Evolutionary conservation across 495 filamentous ascomycete genomes (phyloP).

Genomic region (Hyaloscypha finlandica): DNA sequence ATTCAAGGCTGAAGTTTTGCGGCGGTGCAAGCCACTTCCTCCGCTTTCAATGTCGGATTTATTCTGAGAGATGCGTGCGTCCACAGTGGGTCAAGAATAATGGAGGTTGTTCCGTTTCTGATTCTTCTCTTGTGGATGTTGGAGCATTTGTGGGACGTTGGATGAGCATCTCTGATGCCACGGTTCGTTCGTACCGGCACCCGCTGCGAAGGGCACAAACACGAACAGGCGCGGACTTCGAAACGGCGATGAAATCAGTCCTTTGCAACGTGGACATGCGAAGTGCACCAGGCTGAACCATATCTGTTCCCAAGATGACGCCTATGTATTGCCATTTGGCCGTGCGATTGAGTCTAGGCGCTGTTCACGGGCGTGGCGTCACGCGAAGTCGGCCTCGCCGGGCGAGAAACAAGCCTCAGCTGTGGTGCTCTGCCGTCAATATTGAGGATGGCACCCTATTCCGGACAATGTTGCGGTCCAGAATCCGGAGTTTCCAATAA

Average conservation of each 20-base stretch:
- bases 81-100: too few relatives aligned
- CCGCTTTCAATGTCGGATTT: too few relatives aligned
- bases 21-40: too few relatives aligned
- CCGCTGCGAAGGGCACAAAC: neutral
- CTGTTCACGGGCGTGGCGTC: neutral
- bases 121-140: neutral
- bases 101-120: neutral
- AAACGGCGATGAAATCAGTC: neutral
- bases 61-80: too few relatives aligned
- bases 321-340: too few relatives aligned
- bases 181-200: neutral
- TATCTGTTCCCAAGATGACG: too few relatives aligned
- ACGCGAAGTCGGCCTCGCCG: neutral
- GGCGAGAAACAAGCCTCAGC: neutral
- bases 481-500: neutral
- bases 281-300: too few relatives aligned
- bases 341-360: neutral
- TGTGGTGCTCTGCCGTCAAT: neutral
- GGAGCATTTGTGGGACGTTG: neutral
- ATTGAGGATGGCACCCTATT: neutral
- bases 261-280: too few relatives aligned
- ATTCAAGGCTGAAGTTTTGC: neutral
- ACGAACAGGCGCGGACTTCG: neutral
- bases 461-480: neutral
- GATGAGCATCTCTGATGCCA: neutral